phyloP scores from a whole-genome alignment of 2,329 filamentous ascomycete species.

The Pyricularia pennisetigena region DNA sequence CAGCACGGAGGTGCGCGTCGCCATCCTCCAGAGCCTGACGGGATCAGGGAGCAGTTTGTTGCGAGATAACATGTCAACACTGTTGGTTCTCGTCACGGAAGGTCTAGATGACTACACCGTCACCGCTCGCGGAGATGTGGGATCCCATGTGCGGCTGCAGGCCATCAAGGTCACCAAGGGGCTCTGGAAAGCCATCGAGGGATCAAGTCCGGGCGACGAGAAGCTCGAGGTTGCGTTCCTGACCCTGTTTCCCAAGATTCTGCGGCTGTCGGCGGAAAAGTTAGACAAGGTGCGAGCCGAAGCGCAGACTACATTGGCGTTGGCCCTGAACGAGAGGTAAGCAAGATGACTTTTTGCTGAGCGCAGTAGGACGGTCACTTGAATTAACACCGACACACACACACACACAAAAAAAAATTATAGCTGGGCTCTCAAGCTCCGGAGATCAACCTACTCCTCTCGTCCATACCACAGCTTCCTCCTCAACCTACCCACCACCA shows the following conservation, averaged over 20 bases:
- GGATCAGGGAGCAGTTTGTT: constrained; percentile 31
- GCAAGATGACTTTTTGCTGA: constrained; percentile 10
- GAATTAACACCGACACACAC: background rate
- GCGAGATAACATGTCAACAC: constrained; percentile 25
- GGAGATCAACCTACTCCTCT: constrained; percentile 43
- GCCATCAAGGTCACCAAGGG: constrained; percentile 68
- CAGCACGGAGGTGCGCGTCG: constrained; percentile 40
- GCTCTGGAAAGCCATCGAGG: constrained; percentile 31
- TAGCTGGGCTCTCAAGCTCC: constrained; percentile 16
- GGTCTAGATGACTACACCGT: constrained; percentile 85
- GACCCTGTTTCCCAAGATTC: constrained; percentile 35
- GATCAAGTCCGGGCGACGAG: background rate
- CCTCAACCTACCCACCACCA: constrained; percentile 31
- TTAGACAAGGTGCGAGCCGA: constrained; percentile 73
- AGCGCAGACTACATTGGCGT: constrained; percentile 44
- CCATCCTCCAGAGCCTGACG: constrained; percentile 45
- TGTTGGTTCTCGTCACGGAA: constrained; percentile 37
- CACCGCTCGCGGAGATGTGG: constrained; percentile 80
- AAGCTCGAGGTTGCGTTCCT: constrained; percentile 17
- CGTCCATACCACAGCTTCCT: constrained; percentile 43
- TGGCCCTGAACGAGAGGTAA: constrained; percentile 36
- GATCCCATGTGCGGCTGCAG: constrained; percentile 74
- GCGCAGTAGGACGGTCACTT: background rate
- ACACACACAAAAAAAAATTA: no score
- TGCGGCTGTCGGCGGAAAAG: constrained; percentile 77